Conservation (phyloP, 2,329 filamentous ascomycete genomes). For the Hirsutella thompsonii region DNA sequence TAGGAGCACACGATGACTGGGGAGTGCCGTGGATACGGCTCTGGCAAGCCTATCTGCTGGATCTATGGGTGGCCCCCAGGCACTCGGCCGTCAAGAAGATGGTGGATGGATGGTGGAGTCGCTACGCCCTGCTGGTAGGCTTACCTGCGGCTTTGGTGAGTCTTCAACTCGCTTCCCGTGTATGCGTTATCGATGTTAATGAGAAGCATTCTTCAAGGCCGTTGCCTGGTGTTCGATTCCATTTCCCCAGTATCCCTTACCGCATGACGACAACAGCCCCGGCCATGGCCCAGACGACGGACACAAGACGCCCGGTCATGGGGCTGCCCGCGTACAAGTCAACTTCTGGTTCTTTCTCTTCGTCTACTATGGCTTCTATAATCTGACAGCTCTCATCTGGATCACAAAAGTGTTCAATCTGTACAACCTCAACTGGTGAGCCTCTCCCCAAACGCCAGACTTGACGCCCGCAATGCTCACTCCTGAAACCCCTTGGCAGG, state of each 20-base stretch:
- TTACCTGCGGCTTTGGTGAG: slow-evolving; percentile 47
- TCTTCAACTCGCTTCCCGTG: neutral
- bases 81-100: slow-evolving; percentile 43
- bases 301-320: slow-evolving; percentile 45
- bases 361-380: slow-evolving; percentile 59
- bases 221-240: slow-evolving; percentile 53
- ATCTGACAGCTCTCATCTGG: slow-evolving; percentile 53
- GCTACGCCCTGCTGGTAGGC: slow-evolving; percentile 47
- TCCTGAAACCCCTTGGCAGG: slow-evolving; percentile 12
- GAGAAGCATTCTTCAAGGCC: slow-evolving; percentile 24
- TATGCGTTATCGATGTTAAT: neutral
- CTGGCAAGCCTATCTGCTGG: slow-evolving; percentile 25
- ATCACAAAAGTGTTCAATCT: slow-evolving; percentile 62
- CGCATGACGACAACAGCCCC: slow-evolving; percentile 17
- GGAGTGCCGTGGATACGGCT: slow-evolving; percentile 20
- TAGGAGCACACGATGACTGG: slow-evolving; percentile 21
- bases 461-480: slow-evolving; percentile 6
- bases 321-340: slow-evolving; percentile 47
- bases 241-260: slow-evolving; percentile 48
- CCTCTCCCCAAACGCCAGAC: neutral
- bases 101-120: slow-evolving; percentile 50
- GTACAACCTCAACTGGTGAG: slow-evolving; percentile 54
- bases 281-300: slow-evolving; percentile 11
- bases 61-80: slow-evolving; percentile 49
- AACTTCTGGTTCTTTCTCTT: slow-evolving; percentile 64